Conservation (phyloP, 2,329 filamentous ascomycete genomes). For the Exutisphaerella laricina region DNA sequence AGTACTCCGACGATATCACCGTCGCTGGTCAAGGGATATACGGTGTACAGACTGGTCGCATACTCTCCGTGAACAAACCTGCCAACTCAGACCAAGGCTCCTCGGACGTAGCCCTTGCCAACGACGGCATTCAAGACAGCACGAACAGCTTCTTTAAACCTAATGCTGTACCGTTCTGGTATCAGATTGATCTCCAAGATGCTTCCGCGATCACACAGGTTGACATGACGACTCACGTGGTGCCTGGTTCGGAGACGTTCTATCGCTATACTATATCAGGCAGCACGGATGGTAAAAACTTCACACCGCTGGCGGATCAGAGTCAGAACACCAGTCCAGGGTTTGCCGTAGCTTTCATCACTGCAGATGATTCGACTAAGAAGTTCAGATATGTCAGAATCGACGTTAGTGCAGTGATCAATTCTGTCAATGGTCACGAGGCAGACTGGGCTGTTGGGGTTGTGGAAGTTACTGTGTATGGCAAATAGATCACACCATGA, state of each 20-base stretch:
- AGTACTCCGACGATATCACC: slow-evolving; percentile 18
- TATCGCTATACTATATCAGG: slow-evolving; percentile 20
- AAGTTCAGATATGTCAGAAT: slow-evolving; percentile 7
- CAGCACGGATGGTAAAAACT: slow-evolving; percentile 10
- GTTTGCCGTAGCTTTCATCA: background rate
- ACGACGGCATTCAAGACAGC: slow-evolving; percentile 15
- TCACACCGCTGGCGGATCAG: slow-evolving; percentile 10
- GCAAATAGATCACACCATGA: background rate
- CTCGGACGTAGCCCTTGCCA: slow-evolving; percentile 10
- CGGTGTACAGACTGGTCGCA: slow-evolving; percentile 19
- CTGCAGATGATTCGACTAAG: slow-evolving; percentile 1
- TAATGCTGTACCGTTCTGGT: slow-evolving; percentile 19
- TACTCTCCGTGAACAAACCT: slow-evolving; percentile 18
- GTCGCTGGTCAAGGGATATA: slow-evolving; percentile 15
- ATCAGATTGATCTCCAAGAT: slow-evolving; percentile 18
- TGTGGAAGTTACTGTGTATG: slow-evolving; percentile 6
- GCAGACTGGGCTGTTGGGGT: slow-evolving; percentile 2
- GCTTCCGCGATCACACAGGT: slow-evolving; percentile 12
- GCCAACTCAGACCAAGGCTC: slow-evolving; percentile 11
- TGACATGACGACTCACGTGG: slow-evolving; percentile 18
- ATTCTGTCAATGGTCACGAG: slow-evolving; percentile 6
- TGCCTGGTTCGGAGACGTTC: slow-evolving; percentile 21
- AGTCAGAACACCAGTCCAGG: slow-evolving; percentile 3
- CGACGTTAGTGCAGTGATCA: slow-evolving; percentile 3
- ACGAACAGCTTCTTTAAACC: slow-evolving; percentile 13